These are phyloP conservation scores for Aphanomyces cochlioides DNA, from an alignment of 352 stramenopile genomes.

Conservation along the genomic window DNA sequence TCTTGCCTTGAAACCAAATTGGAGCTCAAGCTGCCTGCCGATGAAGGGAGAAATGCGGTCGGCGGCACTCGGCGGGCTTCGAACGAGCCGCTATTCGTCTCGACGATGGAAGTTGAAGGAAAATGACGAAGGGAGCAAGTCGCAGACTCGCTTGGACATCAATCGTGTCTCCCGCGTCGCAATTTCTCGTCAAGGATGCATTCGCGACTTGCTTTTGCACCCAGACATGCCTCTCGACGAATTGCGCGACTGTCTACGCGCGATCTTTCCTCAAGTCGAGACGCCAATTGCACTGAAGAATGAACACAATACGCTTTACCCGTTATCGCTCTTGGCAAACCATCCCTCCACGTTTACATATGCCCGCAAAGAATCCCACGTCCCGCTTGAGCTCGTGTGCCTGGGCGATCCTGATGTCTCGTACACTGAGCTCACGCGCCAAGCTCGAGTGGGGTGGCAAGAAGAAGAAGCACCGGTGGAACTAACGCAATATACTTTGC, in stretches of 20 bases:
- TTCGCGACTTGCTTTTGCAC: conserved; percentile 35
- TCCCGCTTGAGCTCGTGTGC: conserved; percentile 27
- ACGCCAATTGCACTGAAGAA: conserved; percentile 38
- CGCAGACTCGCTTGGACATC: conserved; percentile 11
- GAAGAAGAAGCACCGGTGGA: conserved; percentile 34
- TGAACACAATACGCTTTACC: conserved; percentile 49
- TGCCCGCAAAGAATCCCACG: conserved; percentile 29
- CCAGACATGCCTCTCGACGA: conserved; percentile 41
- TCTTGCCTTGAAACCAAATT: conserved; percentile 5
- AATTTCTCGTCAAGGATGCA: conserved; percentile 10
- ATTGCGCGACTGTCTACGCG: conserved; percentile 47
- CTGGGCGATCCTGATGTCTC: conserved; percentile 14
- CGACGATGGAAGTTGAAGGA: background rate
- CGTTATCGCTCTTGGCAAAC: conserved; percentile 59
- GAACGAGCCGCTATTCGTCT: background rate
- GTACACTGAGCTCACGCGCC: conserved; percentile 22
- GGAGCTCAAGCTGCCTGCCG: background rate
- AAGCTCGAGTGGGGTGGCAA: conserved; percentile 17
- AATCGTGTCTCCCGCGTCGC: conserved; percentile 25
- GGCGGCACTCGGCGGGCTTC: background rate
- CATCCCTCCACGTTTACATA: conserved; percentile 52
- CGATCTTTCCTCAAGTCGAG: conserved; percentile 38
- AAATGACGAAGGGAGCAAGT: background rate
- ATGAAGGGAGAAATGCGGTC: conserved; percentile 1
- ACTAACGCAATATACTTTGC: conserved; percentile 78